Conservation (phyloP, 2,329 filamentous ascomycete species). For the Colletotrichum tanaceti region DNA sequence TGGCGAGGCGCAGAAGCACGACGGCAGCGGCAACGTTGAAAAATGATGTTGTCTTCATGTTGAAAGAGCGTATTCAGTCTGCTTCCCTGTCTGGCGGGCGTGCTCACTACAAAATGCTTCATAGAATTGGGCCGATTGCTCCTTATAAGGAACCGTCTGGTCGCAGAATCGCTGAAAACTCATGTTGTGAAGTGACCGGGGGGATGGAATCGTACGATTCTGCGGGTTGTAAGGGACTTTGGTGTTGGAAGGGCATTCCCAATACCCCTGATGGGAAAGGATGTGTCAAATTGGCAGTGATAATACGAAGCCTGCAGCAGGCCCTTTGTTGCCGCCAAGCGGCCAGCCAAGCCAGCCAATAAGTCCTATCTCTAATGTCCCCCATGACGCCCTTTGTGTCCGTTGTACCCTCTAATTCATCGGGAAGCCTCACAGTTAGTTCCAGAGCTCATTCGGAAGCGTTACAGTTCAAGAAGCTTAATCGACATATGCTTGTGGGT, state of each 20-base stretch:
- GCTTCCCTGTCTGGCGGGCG: not conserved
- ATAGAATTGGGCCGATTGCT: not conserved
- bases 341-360: too few relatives aligned
- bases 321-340: too few relatives aligned
- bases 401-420: too few relatives aligned
- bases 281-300: too few relatives aligned
- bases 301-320: too few relatives aligned
- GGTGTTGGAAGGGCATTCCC: not conserved
- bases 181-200: not conserved
- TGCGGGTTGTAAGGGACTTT: not conserved
- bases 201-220: not conserved
- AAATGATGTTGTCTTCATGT: slow-evolving; percentile 12
- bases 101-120: not conserved
- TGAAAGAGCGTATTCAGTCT: not conserved
- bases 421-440: not conserved
- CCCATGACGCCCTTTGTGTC: too few relatives aligned
- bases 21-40: not conserved
- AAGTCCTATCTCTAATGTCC: too few relatives aligned
- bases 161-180: not conserved
- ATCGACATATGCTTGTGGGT: not conserved
- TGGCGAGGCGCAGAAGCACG: not conserved
- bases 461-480: not conserved
- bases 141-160: not conserved
- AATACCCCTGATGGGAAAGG: not conserved
- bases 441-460: not conserved